Conservation (phyloP, 2,329 filamentous ascomycete species). For the Zymoseptoria tritici region DNA sequence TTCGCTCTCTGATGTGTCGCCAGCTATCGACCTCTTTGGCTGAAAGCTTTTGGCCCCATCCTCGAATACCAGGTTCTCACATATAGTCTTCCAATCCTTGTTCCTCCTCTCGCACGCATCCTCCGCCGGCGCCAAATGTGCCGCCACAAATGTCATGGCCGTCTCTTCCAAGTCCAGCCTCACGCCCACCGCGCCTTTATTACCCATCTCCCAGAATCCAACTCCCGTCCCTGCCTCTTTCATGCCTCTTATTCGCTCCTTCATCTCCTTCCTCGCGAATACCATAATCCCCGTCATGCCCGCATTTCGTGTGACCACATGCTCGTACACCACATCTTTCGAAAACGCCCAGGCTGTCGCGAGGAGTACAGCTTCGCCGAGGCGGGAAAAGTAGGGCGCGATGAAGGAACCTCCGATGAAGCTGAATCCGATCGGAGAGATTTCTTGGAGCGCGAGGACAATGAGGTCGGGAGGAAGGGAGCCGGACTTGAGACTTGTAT, state of each 20-base stretch:
- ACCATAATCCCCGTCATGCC: constrained; percentile 88
- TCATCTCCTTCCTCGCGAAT: constrained; percentile 59
- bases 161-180: constrained; percentile 54
- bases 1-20: constrained; percentile 16
- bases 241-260: constrained; percentile 54
- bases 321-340: constrained; percentile 55
- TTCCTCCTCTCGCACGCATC: constrained; percentile 68
- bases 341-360: constrained; percentile 48
- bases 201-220: constrained; percentile 81
- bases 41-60: background rate
- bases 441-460: constrained; percentile 71
- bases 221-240: constrained; percentile 77
- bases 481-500: constrained; percentile 32
- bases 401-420: constrained; percentile 81
- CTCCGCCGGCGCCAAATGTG: constrained; percentile 86
- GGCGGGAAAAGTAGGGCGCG: constrained; percentile 64
- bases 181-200: constrained; percentile 85
- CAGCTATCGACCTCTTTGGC: constrained; percentile 7
- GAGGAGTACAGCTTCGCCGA: constrained; percentile 56
- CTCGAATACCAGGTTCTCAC: constrained; percentile 67
- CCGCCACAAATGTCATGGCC: constrained; percentile 75
- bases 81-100: constrained; percentile 79
- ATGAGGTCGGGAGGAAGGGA: constrained; percentile 58
- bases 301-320: constrained; percentile 64
- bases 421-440: constrained; percentile 73